These are phyloP conservation scores for Botrytis galanthina DNA, from an alignment of 2,329 filamentous ascomycete genomes.

Conservation along the genomic window DNA sequence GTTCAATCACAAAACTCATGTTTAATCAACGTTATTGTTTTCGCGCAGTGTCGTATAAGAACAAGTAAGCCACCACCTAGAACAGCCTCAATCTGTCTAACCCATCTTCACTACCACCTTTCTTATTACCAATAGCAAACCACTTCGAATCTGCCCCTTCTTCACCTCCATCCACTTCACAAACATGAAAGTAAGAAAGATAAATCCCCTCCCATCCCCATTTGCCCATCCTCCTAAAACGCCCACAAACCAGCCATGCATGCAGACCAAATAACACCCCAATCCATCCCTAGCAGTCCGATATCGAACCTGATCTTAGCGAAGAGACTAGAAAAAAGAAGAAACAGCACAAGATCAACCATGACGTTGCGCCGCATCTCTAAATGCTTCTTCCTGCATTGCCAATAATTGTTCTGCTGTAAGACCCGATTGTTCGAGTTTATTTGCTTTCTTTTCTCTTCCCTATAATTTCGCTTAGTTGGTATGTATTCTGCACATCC, in stretches of 20 bases:
- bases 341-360: constrained; percentile 22
- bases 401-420: constrained; percentile 85
- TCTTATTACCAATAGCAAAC: background rate
- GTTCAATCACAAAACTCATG: background rate
- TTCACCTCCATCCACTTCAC: background rate
- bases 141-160: background rate
- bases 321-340: constrained; percentile 1
- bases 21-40: background rate
- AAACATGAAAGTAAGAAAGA: constrained; percentile 7
- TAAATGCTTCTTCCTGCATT: constrained; percentile 89
- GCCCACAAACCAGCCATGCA: constrained; percentile 17
- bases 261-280: constrained; percentile 15
- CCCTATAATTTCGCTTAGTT: constrained; percentile 52
- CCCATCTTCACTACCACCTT: background rate
- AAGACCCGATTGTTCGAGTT: constrained; percentile 92
- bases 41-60: background rate
- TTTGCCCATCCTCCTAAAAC: background rate
- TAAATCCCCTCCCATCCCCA: background rate
- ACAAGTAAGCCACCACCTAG: background rate
- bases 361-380: constrained; percentile 55
- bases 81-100: background rate
- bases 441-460: constrained; percentile 94
- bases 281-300: constrained; percentile 3
- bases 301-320: constrained; percentile 3
- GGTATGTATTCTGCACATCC: constrained; percentile 4